Evolutionary conservation across 345 rosid genomes (phyloP).

Genomic region (Linum lewisii): DNA sequence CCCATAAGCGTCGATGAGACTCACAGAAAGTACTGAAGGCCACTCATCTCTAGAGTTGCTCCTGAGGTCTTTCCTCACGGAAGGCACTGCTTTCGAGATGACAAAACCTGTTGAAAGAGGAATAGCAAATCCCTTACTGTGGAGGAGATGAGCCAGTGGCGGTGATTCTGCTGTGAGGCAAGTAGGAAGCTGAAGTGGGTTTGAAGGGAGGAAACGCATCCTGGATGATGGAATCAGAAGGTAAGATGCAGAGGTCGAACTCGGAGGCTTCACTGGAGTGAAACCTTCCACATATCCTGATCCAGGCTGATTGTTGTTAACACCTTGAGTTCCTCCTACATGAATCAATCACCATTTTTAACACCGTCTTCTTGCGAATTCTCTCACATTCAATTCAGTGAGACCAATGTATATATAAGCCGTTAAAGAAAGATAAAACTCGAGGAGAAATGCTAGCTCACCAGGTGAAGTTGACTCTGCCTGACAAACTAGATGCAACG

Average conservation of each 20-base stretch:
- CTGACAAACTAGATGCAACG: slow-evolving; percentile 64
- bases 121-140: slow-evolving; percentile 85
- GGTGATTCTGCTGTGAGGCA: slow-evolving; percentile 98
- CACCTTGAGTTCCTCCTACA: slow-evolving; percentile 61
- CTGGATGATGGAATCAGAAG: slow-evolving; percentile 88
- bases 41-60: slow-evolving; percentile 74
- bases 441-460: slow-evolving; percentile 26
- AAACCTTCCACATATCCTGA: slow-evolving; percentile 76
- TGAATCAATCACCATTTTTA: not conserved
- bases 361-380: not conserved
- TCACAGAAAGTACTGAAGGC: slow-evolving; percentile 85
- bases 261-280: slow-evolving; percentile 85
- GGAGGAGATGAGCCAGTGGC: slow-evolving; percentile 97
- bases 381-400: not conserved
- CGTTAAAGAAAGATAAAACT: not conserved
- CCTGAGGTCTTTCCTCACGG: slow-evolving; percentile 65
- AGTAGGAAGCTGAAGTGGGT: slow-evolving; percentile 84
- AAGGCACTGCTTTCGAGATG: slow-evolving; percentile 82
- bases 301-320: slow-evolving; percentile 35
- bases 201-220: slow-evolving; percentile 90
- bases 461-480: slow-evolving; percentile 74
- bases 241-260: slow-evolving; percentile 74
- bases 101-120: slow-evolving; percentile 89
- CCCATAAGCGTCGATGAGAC: slow-evolving; percentile 85
- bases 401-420: not conserved